phyloP scores from a whole-genome alignment of 345 rosid species.

The Linum trigynum region DNA sequence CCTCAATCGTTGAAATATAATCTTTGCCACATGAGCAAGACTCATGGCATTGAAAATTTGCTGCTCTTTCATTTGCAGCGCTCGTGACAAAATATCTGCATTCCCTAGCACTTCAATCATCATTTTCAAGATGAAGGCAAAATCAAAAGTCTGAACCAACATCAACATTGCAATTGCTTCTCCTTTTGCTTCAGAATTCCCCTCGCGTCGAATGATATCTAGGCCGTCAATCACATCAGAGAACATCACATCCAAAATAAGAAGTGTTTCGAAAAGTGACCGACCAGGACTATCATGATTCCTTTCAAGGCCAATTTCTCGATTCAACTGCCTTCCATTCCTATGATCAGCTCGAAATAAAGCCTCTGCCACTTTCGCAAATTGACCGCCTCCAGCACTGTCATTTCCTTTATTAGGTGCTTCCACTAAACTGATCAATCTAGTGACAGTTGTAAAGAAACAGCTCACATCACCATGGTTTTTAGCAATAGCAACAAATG shows the following conservation, averaged over 20 bases:
- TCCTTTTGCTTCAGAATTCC: not conserved
- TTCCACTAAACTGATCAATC: conserved; percentile 5
- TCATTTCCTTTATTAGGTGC: not conserved
- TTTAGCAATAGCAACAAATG: conserved; percentile 1
- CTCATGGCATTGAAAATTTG: too few species aligned
- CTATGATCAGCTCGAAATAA: not conserved
- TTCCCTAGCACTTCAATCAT: too few species aligned
- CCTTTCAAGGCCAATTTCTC: not conserved
- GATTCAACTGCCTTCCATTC: not conserved
- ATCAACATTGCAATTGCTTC: too few species aligned
- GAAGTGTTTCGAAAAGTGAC: not conserved
- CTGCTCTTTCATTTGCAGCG: too few species aligned
- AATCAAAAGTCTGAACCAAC: too few species aligned
- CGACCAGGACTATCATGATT: not conserved
- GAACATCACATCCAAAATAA: not conserved
- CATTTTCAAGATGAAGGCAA: too few species aligned
- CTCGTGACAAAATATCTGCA: too few species aligned
- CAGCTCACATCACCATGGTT: not conserved
- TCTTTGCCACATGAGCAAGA: too few species aligned
- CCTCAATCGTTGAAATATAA: too few species aligned
- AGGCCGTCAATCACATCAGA: not conserved
- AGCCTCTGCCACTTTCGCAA: not conserved
- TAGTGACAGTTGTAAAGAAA: not conserved
- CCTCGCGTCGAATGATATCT: not conserved
- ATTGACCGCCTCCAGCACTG: not conserved